Conservation (phyloP, 2,329 filamentous ascomycete genomes). For the Septoria linicola region DNA sequence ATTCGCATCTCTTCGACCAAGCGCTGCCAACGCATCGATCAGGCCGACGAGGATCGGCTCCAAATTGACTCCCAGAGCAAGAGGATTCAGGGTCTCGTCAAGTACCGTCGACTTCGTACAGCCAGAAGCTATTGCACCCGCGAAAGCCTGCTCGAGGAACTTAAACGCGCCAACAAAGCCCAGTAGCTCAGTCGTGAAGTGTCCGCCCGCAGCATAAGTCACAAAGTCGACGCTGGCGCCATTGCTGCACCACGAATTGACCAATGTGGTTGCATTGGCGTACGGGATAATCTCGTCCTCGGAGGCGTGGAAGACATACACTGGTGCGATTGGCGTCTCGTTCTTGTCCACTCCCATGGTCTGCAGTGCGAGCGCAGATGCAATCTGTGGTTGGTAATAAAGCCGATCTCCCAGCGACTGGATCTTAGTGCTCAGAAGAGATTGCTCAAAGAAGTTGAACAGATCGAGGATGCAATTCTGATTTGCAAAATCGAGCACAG, state of each 20-base stretch:
- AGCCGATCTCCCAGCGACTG: constrained; percentile 28
- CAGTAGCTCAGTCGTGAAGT: constrained; percentile 31
- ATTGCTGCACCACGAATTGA: constrained; percentile 31
- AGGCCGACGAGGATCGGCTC: constrained; percentile 31
- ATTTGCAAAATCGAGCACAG: constrained; percentile 22
- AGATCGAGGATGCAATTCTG: constrained; percentile 29
- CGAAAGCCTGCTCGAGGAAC: constrained; percentile 32
- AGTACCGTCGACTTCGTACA: constrained; percentile 27
- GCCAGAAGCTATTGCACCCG: constrained; percentile 20
- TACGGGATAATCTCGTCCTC: constrained; percentile 37
- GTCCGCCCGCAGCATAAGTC: constrained; percentile 32
- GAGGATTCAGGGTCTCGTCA: constrained; percentile 23
- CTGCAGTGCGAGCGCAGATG: constrained; percentile 20
- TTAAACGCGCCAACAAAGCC: constrained; percentile 28
- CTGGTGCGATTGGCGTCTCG: constrained; percentile 32
- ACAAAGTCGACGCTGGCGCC: constrained; percentile 32
- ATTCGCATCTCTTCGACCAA: constrained; percentile 28
- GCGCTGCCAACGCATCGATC: constrained; percentile 24
- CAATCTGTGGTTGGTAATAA: constrained; percentile 29
- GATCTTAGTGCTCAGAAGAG: constrained; percentile 20
- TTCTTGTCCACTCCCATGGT: constrained; percentile 28
- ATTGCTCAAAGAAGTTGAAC: constrained; percentile 27
- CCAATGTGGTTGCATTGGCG: constrained; percentile 29
- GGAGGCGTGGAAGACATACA: constrained; percentile 33
- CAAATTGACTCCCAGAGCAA: constrained; percentile 30